A percentile compares a stretch with the other conserved stretches of the same genome.
Conservation (phyloP, 176 grass and related monocot genomes). For the Saccharum spontaneum region DNA sequence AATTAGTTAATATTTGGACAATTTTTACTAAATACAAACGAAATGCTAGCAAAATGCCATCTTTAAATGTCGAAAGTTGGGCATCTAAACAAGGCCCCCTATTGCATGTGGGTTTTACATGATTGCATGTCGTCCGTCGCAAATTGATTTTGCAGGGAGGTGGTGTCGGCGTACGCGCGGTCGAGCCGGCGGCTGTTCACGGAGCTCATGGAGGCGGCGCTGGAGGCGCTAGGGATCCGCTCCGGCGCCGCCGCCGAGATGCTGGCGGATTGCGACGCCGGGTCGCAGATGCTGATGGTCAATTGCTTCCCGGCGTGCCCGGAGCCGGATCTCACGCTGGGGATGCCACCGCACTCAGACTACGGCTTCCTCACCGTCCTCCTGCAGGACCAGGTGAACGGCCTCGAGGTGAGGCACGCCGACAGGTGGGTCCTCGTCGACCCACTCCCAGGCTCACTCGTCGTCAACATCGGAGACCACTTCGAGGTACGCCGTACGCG, state of each 20-base stretch:
- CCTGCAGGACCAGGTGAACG: conserved; percentile 61
- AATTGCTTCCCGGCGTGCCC: conserved; percentile 74
- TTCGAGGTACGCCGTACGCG: conserved; percentile 45
- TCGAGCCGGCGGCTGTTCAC: conserved; percentile 39
- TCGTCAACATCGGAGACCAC: conserved; percentile 79
- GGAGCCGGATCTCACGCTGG: conserved; percentile 63
- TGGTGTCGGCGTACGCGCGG: conserved; percentile 33
- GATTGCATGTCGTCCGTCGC: too few relatives aligned
- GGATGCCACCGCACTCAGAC: conserved; percentile 84
- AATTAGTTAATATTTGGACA: too few relatives aligned
- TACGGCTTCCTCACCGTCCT: conserved; percentile 72
- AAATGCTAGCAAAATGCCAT: too few relatives aligned
- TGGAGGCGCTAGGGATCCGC: conserved; percentile 44
- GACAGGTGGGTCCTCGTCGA: conserved; percentile 52
- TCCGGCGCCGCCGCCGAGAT: neutral
- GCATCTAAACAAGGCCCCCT: too few relatives aligned
- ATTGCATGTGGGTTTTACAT: neutral
- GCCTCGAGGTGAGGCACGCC: conserved; percentile 52
- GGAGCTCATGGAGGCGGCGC: conserved; percentile 50
- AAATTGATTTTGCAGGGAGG: conserved; percentile 12
- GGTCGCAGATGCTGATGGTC: conserved; percentile 58
- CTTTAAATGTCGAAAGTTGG: too few relatives aligned
- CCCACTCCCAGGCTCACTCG: conserved; percentile 31
- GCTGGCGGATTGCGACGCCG: conserved; percentile 39
- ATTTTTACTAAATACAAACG: too few relatives aligned